Evolutionary conservation across 306 rosid species (phyloP), one percentile per base, ranked within the genome.

Genomic region (Rosa chinensis): DNA sequence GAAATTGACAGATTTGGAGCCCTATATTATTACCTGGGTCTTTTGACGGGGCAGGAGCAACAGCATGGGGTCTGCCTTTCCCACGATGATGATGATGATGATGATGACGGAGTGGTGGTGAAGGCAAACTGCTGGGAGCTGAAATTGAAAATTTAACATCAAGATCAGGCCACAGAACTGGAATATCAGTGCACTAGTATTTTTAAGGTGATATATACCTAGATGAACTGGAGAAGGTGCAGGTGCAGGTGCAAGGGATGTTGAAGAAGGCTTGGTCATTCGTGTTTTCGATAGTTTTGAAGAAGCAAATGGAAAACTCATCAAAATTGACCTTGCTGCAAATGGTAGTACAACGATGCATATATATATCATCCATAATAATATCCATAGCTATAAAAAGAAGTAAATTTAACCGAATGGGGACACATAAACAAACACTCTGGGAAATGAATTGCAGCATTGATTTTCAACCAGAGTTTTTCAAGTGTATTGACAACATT

Each of bases 1-100:
- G 28, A 43, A 35, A 50, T 12, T 25, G 58, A 70, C 61, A 35
- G 58, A 37, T 63, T 32, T 14, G 70, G 66, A 67, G 71, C 66
- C 59, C 64, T 40, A 18, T 32, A 85, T 66, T 61, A 55, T 79
- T 85, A 91, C 98, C 97, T 88, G 84, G 90, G 73, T 77, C 86
- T 77, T 85, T 87, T 70, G 91, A 85, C 56, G 95, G 97, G 56
- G 92, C 78, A 28, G 94, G 92, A 78, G 97, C 89, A 71, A 70
- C 58, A 48, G 80, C 76, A 85, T 25, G 84, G 76, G 92, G 86
- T 53, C 81, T 82, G 74, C 12, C 50, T 59, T 80, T 83, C 77
- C 17, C 64, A 14, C 40, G 84, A 50, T 40, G 93, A 68, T 70
- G 90, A 80, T 28, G 70, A 80, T 28, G 70, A 64, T 21, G 70